Evolutionary conservation across 2,329 filamentous ascomycete genomes (phyloP), one percentile per base, ranked within the genome.

Genomic region (Thermothelomyces thermophilus): DNA sequence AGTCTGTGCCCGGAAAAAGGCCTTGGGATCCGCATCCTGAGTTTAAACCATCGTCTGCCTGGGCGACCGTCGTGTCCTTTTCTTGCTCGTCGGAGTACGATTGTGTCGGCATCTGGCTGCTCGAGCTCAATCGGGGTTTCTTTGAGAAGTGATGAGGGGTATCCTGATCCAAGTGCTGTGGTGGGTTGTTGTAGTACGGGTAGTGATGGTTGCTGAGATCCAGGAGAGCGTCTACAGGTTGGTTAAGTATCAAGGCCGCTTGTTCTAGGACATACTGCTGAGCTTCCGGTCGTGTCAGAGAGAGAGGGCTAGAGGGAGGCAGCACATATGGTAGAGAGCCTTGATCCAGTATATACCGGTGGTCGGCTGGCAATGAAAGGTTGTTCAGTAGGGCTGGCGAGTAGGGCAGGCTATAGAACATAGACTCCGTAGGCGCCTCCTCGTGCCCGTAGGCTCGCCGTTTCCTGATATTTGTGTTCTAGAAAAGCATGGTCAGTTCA

Each of bases 371-470:
- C 60, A 61, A 58, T 62, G 61, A 31, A 56, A 58, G 40, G 37
- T 52, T 48, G 58, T 62, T 57, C 58, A 60, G 56, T 55, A 56
- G 26, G 54, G 50, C 45, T 40, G 51, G 46, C 26, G 54, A 51
- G 24, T 51, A 51, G 13, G 61, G 57, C 50, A 59, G 54, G 61
- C 60, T 62, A 58, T 69, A 66, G 59, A 65, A 58, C 53, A 60
- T 62, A 58, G 63, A 59, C 63, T 66, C 67, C 56, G 58, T 58
- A 64, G 63, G 59, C 57, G 66, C 66, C 58, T 68, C 67, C 53
- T 66, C 68, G 51, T 65, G 63, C 61, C 62, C 64, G 60, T 68
- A 67, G 56, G 66, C 65, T 64, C 71, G 68, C 51, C 71, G 71
- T 64, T 71, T 73, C 64, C 69, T 73, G 56, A 69, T 63, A 56